phyloP scores from a whole-genome alignment of 352 stramenopile species.

The Globisporangium rhizosaccharum region DNA sequence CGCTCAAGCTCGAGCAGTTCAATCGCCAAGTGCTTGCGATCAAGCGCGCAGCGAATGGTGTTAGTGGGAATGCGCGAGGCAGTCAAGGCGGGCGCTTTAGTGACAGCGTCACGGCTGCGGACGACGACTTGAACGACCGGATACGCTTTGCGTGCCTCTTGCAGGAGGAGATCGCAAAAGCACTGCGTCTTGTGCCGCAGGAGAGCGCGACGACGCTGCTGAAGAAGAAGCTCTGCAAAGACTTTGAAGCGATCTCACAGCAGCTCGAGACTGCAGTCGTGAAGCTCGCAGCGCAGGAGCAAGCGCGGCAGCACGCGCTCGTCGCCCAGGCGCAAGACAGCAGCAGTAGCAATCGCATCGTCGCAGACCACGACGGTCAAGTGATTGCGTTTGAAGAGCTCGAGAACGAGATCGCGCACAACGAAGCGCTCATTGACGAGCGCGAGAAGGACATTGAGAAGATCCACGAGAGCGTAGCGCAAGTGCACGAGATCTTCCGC shows the following conservation, averaged over 20 bases:
- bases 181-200: constrained; percentile 46
- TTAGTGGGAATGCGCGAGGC: neutral
- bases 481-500: constrained; percentile 89
- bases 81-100: constrained; percentile 3
- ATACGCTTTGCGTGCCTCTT: constrained; percentile 81
- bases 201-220: constrained; percentile 60
- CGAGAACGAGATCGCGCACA: constrained; percentile 83
- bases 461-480: constrained; percentile 86
- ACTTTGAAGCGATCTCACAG: constrained; percentile 73
- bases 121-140: constrained; percentile 78
- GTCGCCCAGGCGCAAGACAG: constrained; percentile 15
- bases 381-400: constrained; percentile 71
- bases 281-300: constrained; percentile 58
- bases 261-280: constrained; percentile 66
- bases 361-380: constrained; percentile 66
- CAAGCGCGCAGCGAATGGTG: constrained; percentile 40
- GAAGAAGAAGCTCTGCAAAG: constrained; percentile 60
- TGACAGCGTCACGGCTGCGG: constrained; percentile 18
- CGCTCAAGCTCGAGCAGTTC: constrained; percentile 80
- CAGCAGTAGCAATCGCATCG: constrained; percentile 35
- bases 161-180: constrained; percentile 76
- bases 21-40: constrained; percentile 78
- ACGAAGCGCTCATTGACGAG: constrained; percentile 87
- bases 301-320: constrained; percentile 48
- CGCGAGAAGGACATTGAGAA: constrained; percentile 81